These are phyloP conservation scores for Penicillium bialowiezense DNA, from an alignment of 495 filamentous ascomycete genomes.

Conservation along the genomic window DNA sequence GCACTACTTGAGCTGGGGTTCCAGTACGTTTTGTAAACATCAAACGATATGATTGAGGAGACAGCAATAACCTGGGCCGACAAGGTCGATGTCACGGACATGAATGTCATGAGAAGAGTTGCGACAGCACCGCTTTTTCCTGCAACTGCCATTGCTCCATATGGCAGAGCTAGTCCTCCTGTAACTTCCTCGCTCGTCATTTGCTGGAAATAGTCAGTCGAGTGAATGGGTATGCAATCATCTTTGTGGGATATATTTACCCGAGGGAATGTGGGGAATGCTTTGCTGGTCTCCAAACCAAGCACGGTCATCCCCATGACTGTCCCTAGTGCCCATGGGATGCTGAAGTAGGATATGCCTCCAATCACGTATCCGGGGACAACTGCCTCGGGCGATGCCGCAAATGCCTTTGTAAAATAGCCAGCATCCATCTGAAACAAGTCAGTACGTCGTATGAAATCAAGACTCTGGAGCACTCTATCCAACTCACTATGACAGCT, in stretches of 20 bases:
- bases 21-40: constrained; percentile 35
- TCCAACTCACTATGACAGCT: not conserved
- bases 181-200: constrained; percentile 7
- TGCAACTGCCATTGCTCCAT: constrained; percentile 20
- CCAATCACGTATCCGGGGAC: not conserved
- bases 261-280: not conserved
- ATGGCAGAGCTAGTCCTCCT: constrained; percentile 26
- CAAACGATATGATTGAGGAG: constrained; percentile 29
- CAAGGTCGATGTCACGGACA: constrained; percentile 28
- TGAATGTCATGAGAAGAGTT: constrained; percentile 30
- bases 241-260: not conserved
- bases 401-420: constrained; percentile 3
- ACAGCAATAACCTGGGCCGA: constrained; percentile 34
- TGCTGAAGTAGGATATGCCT: not conserved
- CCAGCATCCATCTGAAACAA: not conserved
- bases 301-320: not conserved
- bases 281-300: not conserved
- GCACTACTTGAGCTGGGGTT: constrained; percentile 11
- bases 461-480: too few species aligned
- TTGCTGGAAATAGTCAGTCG: constrained; percentile 22
- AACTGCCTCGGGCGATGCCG: not conserved
- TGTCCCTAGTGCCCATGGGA: not conserved
- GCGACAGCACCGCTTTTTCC: constrained; percentile 31
- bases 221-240: not conserved
- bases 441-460: not conserved